Conservation (phyloP, 305 asterid species). For the Fraxinus greggii region DNA sequence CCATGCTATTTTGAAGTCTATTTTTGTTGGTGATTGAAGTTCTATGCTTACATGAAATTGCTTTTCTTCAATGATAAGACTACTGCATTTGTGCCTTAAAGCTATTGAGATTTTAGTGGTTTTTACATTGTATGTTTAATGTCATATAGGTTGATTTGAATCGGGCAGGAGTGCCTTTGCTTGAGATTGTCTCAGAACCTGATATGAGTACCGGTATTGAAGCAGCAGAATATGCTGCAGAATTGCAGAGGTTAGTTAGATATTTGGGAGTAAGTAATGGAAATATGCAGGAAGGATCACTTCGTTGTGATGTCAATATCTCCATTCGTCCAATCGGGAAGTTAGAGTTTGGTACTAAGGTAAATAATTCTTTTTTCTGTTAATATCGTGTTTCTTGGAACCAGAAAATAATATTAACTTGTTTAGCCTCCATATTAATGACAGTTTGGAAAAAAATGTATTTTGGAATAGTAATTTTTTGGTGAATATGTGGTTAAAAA, state of each 20-base stretch:
- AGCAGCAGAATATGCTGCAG: conserved; percentile 98
- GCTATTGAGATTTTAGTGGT: background rate
- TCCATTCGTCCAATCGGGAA: conserved; percentile 91
- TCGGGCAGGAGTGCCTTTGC: conserved; percentile 98
- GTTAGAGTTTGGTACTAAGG: conserved; percentile 91
- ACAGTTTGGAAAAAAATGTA: no score
- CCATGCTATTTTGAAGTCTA: background rate
- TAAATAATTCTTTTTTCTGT: conserved; percentile 27
- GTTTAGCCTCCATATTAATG: no score
- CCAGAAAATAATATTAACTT: background rate
- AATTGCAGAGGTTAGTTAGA: conserved; percentile 89
- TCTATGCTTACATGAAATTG: no score
- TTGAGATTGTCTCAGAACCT: conserved; percentile 97
- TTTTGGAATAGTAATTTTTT: background rate
- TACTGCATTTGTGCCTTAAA: background rate
- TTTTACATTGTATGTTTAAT: background rate
- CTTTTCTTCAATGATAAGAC: no score
- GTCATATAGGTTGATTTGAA: conserved; percentile 79
- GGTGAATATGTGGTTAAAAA: no score
- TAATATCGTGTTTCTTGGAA: conserved; percentile 15
- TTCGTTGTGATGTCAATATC: conserved; percentile 94
- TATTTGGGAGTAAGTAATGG: conserved; percentile 95
- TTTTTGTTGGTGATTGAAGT: background rate
- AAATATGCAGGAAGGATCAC: conserved; percentile 98
- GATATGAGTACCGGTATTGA: conserved; percentile 97